phyloP scores from a whole-genome alignment of 2,329 filamentous ascomycete species.

The Myriosclerotinia duriaeana region DNA sequence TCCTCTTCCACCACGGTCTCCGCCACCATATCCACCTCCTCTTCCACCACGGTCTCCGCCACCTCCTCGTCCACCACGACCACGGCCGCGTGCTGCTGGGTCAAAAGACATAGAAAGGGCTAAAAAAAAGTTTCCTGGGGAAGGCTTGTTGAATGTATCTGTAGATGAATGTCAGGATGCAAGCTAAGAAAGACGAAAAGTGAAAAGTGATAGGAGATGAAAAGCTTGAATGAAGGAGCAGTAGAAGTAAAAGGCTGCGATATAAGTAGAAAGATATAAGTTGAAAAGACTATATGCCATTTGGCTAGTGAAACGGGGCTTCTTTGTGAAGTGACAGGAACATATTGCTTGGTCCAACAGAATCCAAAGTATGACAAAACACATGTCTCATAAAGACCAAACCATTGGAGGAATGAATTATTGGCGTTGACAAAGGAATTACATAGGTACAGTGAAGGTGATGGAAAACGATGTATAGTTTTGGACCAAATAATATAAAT shows the following conservation, averaged over 20 bases:
- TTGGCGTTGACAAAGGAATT: neutral
- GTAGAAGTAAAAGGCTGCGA: neutral
- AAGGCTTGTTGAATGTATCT: neutral
- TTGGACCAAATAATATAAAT: neutral
- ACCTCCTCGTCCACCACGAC: slow-evolving; percentile 1
- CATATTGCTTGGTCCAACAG: neutral
- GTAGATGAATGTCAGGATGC: neutral
- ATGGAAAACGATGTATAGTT: neutral
- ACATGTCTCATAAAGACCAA: neutral
- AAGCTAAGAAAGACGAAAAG: neutral
- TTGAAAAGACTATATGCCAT: neutral
- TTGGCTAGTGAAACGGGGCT: neutral
- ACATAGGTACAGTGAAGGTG: neutral
- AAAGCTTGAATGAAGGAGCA: neutral
- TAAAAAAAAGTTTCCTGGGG: neutral
- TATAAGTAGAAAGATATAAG: neutral
- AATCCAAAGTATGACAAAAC: neutral
- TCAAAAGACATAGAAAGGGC: slow-evolving; percentile 12
- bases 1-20: slow-evolving; percentile 18
- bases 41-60: neutral
- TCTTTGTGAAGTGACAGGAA: neutral
- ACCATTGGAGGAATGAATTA: neutral
- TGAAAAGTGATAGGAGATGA: neutral
- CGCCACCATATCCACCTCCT: neutral
- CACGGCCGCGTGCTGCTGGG: slow-evolving; percentile 12